Evolutionary conservation across 2,329 filamentous ascomycete genomes (phyloP), one percentile per base, ranked within the genome.

Genomic region (Scolecobasidium constrictum): DNA sequence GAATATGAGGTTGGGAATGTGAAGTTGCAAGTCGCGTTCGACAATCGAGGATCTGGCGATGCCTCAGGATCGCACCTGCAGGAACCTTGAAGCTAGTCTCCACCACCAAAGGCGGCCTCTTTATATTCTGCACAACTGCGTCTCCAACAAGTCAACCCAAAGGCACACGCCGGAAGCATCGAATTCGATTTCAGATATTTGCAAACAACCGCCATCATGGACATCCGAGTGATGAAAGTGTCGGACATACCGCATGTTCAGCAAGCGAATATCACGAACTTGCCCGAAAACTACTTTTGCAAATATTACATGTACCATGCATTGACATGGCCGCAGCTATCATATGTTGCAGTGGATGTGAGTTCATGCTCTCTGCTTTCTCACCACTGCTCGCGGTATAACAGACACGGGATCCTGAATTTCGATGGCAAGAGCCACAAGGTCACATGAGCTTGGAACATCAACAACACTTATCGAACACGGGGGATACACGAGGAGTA

Each of bases 221-320:
- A 93, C 68, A 94, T 98, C 66, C 83, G 90, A 51, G 71, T 92
- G 50, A 79, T 98, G 52, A 81, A 78, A 52, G 72, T 86, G 50
- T 83, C 78, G 49, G 86, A 93, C 66, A 84, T 93, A 51, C 86
- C 86, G 52, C 81, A 92, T 59, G 87, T 98, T 60, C 92, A 98
- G 69, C 87, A 93, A 65, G 90, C 90, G 60, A 96, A 98, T 72
- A 88, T 98, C 61, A 94, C 93, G 63, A 98, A 98, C 71, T 76
- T 98, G 42, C 92, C 92, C 51, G 92, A 98, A 67, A 98, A 98
- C 73, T 98, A 98, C 77, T 96, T 96, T 64, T 85, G 94, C 67
- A 98, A 98, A 75, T 98, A 98, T 75, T 98, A 98, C 71, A 80
- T 98, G 58, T 98, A 98, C 76, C 92, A 98, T 67, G 88, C 90